Percentiles rank a stretch among this genome's conserved stretches.
These are phyloP conservation scores for Arthrobotrys musiformis DNA, from an alignment of 2,329 filamentous ascomycete species.

Conservation along the genomic window DNA sequence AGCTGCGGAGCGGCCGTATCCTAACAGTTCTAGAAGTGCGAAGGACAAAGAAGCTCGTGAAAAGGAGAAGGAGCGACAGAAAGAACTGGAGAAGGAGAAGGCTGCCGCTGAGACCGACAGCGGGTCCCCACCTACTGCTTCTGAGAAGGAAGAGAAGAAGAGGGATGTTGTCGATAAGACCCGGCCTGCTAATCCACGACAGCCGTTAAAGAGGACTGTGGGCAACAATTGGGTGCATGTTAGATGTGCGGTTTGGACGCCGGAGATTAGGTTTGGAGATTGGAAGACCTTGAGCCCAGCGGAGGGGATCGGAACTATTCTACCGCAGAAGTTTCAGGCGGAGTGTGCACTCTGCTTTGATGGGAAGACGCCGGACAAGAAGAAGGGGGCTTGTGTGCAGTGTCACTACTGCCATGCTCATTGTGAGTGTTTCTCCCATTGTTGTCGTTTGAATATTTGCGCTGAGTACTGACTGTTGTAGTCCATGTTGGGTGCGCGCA, in stretches of 20 bases:
- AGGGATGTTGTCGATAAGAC: slow-evolving; percentile 73
- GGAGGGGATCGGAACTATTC: slow-evolving; percentile 88
- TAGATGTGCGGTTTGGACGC: slow-evolving; percentile 88
- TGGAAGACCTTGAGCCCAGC: slow-evolving; percentile 83
- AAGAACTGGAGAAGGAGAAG: slow-evolving; percentile 77
- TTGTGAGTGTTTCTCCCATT: slow-evolving; percentile 60
- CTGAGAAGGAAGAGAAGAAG: slow-evolving; percentile 65
- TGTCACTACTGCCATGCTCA: slow-evolving; percentile 77
- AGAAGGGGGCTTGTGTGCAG: slow-evolving; percentile 78
- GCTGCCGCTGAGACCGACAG: slow-evolving; percentile 63
- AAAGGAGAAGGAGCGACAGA: slow-evolving; percentile 73
- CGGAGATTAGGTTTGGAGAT: slow-evolving; percentile 91
- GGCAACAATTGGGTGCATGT: slow-evolving; percentile 99
- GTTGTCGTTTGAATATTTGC: neutral
- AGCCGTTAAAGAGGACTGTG: slow-evolving; percentile 90
- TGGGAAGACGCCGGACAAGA: slow-evolving; percentile 64
- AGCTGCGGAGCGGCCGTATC: slow-evolving; percentile 61
- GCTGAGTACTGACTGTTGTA: slow-evolving; percentile 60
- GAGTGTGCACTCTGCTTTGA: slow-evolving; percentile 85
- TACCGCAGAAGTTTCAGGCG: slow-evolving; percentile 77
- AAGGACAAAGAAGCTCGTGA: slow-evolving; percentile 92
- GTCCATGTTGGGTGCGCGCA: slow-evolving; percentile 94
- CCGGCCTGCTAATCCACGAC: slow-evolving; percentile 83
- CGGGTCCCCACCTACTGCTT: slow-evolving; percentile 48
- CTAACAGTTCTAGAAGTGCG: slow-evolving; percentile 83